Conservation (phyloP, 1,284 basidiomycete species). For the Cryptococcus depauperatus region DNA sequence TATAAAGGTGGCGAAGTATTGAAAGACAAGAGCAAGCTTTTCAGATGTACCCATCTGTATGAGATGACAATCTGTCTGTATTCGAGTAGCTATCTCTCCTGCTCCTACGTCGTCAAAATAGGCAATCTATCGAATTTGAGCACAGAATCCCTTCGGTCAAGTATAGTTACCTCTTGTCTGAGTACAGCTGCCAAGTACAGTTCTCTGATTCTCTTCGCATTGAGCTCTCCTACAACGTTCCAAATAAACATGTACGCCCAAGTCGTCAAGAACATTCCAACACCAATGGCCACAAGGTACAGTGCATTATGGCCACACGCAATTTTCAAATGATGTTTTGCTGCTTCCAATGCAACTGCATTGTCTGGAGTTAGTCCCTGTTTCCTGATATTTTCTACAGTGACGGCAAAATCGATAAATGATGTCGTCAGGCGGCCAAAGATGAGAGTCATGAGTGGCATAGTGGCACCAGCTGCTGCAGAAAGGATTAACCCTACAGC, state of each 20-base stretch:
- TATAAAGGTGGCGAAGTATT: conserved; percentile 42
- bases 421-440: conserved; percentile 41
- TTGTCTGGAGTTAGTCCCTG: conserved; percentile 1
- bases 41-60: conserved; percentile 83
- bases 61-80: conserved; percentile 64
- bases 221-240: conserved; percentile 83
- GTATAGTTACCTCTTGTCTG: conserved; percentile 41
- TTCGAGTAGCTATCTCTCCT: conserved; percentile 90
- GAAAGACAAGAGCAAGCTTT: conserved; percentile 57
- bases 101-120: conserved; percentile 91
- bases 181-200: conserved; percentile 45
- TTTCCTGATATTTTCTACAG: conserved; percentile 8
- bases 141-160: not conserved
- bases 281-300: conserved; percentile 46
- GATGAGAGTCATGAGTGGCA: conserved; percentile 44
- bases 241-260: conserved; percentile 72
- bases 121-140: conserved; percentile 53
- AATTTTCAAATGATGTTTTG: conserved; percentile 27
- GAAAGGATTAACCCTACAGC: conserved; percentile 40
- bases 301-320: conserved; percentile 37
- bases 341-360: conserved; percentile 13
- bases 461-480: conserved; percentile 37
- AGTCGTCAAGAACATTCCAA: conserved; percentile 48
- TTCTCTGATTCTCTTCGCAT: conserved; percentile 63
- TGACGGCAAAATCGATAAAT: conserved; percentile 37